Conservation (phyloP, 2,329 filamentous ascomycete genomes). For the Colletotrichum sp. region DNA sequence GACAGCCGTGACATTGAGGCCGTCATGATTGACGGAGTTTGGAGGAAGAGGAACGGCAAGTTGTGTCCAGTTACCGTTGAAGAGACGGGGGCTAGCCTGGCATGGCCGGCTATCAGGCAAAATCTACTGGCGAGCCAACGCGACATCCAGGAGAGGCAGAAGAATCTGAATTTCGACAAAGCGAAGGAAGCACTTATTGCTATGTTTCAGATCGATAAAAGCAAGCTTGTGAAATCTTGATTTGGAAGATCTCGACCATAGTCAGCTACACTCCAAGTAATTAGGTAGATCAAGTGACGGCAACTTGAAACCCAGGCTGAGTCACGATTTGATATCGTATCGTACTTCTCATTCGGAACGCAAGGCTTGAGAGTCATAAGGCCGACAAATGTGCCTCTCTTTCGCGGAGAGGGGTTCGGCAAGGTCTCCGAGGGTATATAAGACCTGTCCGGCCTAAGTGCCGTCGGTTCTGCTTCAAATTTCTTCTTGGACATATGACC, state of each 20-base stretch:
- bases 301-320: background rate
- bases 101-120: background rate
- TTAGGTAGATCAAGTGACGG: background rate
- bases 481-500: too few relatives aligned
- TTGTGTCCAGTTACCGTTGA: background rate
- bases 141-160: background rate
- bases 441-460: background rate
- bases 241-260: background rate
- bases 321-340: background rate
- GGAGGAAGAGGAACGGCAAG: background rate
- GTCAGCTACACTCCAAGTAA: background rate
- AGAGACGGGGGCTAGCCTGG: background rate
- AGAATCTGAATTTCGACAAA: background rate
- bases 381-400: background rate
- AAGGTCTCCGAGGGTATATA: background rate
- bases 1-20: background rate
- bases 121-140: background rate
- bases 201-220: background rate
- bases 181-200: background rate
- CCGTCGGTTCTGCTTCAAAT: background rate
- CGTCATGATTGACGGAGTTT: background rate
- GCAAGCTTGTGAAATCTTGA: background rate
- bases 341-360: background rate
- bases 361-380: background rate
- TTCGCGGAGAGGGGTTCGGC: background rate